Percentiles rank a stretch among this genome's conserved stretches.
These are phyloP conservation scores for Tylopilus felleus DNA, from an alignment of 768 basidiomycete species.

Conservation along the genomic window DNA sequence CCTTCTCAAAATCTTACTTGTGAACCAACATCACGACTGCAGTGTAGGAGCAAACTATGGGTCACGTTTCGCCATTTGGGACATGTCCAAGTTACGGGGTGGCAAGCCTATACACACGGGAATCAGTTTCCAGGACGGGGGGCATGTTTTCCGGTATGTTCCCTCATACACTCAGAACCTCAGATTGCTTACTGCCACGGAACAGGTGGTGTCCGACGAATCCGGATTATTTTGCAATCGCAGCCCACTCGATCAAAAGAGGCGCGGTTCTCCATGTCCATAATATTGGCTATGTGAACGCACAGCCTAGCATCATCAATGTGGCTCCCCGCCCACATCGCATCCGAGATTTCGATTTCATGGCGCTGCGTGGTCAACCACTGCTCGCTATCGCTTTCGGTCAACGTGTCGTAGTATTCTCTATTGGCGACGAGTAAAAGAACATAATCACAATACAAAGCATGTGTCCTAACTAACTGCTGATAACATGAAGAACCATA, in stretches of 20 bases:
- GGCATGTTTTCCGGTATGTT: conserved; percentile 60
- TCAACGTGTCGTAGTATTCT: conserved; percentile 53
- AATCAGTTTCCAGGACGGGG: conserved; percentile 62
- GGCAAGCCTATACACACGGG: conserved; percentile 69
- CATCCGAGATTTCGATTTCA: conserved; percentile 75
- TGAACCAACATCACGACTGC: neutral
- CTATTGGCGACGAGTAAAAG: conserved; percentile 58
- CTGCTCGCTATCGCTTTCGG: conserved; percentile 68
- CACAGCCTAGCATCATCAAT: conserved; percentile 57
- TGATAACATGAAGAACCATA: conserved; percentile 8
- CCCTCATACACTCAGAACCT: neutral
- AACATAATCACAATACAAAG: conserved; percentile 16
- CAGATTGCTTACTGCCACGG: neutral
- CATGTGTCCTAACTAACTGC: conserved; percentile 17
- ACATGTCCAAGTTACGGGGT: conserved; percentile 65
- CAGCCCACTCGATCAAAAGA: conserved; percentile 51
- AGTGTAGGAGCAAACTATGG: conserved; percentile 79
- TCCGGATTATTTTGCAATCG: conserved; percentile 76
- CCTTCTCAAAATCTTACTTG: neutral
- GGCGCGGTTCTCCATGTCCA: conserved; percentile 72
- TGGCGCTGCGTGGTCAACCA: conserved; percentile 57
- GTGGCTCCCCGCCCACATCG: conserved; percentile 61
- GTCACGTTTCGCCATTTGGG: conserved; percentile 73
- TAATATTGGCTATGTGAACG: conserved; percentile 60
- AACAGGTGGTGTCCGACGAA: conserved; percentile 74